Percentiles rank a stretch among this genome's conserved stretches.
phyloP scores from a whole-genome alignment of 805 yeast genomes.

The Candida patagonica region DNA sequence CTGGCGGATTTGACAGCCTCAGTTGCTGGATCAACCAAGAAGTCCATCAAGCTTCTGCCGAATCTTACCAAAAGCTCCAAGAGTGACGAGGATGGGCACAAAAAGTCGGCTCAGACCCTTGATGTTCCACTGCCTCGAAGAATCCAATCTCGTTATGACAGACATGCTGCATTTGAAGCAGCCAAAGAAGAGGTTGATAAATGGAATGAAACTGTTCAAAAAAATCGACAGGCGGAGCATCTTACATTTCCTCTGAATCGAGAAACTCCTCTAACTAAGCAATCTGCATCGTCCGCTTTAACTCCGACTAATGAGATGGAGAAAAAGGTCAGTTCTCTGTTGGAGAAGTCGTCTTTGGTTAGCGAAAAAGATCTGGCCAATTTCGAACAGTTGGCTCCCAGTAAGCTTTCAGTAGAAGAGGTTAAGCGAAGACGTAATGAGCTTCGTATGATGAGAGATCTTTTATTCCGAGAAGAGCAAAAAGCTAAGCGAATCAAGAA shows the following conservation, averaged over 20 bases:
- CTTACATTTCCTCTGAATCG: slow-evolving; percentile 64
- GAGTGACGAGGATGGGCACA: slow-evolving; percentile 24
- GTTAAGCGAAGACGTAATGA: slow-evolving; percentile 68
- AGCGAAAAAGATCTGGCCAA: slow-evolving; percentile 72
- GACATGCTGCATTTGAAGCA: slow-evolving; percentile 84
- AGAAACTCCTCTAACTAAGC: slow-evolving; percentile 34
- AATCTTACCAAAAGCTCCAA: slow-evolving; percentile 26
- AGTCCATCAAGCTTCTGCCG: slow-evolving; percentile 34
- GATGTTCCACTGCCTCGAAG: slow-evolving; percentile 79
- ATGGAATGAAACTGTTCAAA: slow-evolving; percentile 79
- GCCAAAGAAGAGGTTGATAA: slow-evolving; percentile 77
- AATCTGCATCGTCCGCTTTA: slow-evolving; percentile 46
- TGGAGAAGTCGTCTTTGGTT: slow-evolving; percentile 55
- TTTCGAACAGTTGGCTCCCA: slow-evolving; percentile 78
- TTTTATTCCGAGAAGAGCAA: slow-evolving; percentile 91
- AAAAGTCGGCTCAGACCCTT: slow-evolving; percentile 34
- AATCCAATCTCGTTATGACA: slow-evolving; percentile 74
- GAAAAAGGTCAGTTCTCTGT: slow-evolving; percentile 47
- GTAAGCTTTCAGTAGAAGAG: slow-evolving; percentile 74
- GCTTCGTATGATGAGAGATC: slow-evolving; percentile 84
- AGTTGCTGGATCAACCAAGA: slow-evolving; percentile 38
- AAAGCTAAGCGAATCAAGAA: slow-evolving; percentile 87
- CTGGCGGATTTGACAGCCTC: slow-evolving; percentile 64
- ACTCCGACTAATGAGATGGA: slow-evolving; percentile 53
- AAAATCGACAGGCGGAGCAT: slow-evolving; percentile 77